Evolutionary conservation across 176 grass and related monocot species (phyloP).

Genomic region (Zea luxurians): DNA sequence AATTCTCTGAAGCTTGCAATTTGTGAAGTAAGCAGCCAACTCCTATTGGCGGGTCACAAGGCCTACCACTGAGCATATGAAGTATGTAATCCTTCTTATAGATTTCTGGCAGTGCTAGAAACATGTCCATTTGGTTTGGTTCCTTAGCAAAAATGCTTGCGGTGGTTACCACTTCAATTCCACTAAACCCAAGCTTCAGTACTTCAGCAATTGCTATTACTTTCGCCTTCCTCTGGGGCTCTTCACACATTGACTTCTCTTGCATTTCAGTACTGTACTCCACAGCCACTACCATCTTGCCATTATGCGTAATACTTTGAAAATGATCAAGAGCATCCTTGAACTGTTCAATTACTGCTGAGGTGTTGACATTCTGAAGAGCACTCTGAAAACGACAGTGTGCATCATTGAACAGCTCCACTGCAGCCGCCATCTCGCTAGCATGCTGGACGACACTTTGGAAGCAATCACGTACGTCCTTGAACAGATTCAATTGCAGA

Average conservation of each 20-base stretch:
- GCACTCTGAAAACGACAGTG: constrained; percentile 30
- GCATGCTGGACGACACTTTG: constrained; percentile 38
- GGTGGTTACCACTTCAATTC: constrained; percentile 40
- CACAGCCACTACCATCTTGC: background rate
- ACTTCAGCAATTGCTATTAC: constrained; percentile 51
- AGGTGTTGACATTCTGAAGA: constrained; percentile 25
- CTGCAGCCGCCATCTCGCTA: constrained; percentile 35
- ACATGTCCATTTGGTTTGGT: constrained; percentile 59
- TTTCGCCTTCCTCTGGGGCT: constrained; percentile 37
- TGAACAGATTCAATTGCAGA: constrained; percentile 47
- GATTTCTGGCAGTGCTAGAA: constrained; percentile 45
- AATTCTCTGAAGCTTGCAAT: too few species aligned
- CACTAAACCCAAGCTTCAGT: constrained; percentile 46
- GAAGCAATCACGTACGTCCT: constrained; percentile 42
- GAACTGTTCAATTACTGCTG: constrained; percentile 37
- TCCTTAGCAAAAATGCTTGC: constrained; percentile 49
- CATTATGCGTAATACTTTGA: constrained; percentile 7
- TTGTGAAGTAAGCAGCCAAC: too few species aligned
- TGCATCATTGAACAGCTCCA: constrained; percentile 42
- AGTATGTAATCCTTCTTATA: constrained; percentile 54
- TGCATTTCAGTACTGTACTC: constrained; percentile 31
- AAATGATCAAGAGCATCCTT: constrained; percentile 41
- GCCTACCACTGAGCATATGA: constrained; percentile 38
- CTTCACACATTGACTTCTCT: constrained; percentile 30
- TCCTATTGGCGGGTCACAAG: background rate